Evolutionary conservation across 495 filamentous ascomycete species (phyloP).

Genomic region (Cercophora scortea): DNA sequence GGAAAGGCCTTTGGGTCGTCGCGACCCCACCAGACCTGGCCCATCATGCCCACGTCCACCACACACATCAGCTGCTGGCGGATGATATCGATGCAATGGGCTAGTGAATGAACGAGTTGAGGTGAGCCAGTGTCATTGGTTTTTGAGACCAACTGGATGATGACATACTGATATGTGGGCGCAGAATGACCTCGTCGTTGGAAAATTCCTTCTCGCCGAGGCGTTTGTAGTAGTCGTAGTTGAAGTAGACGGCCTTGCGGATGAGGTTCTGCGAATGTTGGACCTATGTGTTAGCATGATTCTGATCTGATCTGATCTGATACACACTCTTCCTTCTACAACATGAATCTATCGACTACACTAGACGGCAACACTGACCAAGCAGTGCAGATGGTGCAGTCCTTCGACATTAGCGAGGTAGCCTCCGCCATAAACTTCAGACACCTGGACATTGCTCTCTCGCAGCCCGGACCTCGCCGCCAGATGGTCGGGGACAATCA

Average conservation of each 20-base stretch:
- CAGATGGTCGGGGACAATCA: conserved; percentile 29
- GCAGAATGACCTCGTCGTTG: neutral
- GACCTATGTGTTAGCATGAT: no score
- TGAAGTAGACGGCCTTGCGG: conserved; percentile 45
- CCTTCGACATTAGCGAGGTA: conserved; percentile 46
- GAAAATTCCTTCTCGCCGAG: conserved; percentile 36
- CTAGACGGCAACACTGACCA: conserved; percentile 17
- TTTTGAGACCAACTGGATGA: no score
- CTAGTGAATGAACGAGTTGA: neutral
- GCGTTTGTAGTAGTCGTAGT: conserved; percentile 44
- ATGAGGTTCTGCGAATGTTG: conserved; percentile 29
- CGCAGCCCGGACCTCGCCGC: conserved; percentile 33
- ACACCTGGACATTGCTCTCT: conserved; percentile 41
- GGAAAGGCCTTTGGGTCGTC: conserved; percentile 35
- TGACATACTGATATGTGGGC: no score
- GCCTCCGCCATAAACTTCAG: conserved; percentile 42
- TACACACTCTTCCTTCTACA: conserved; percentile 19
- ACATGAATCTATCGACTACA: neutral
- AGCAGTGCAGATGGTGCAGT: conserved; percentile 48
- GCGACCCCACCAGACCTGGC: conserved; percentile 40
- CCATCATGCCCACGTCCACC: conserved; percentile 40
- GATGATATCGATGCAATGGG: conserved; percentile 46
- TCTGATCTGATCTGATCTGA: no score
- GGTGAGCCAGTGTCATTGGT: no score
- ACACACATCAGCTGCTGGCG: conserved; percentile 49